Evolutionary conservation across 495 filamentous ascomycete genomes (phyloP), one percentile per base, ranked within the genome.

Genomic region (Talaromyces liani): DNA sequence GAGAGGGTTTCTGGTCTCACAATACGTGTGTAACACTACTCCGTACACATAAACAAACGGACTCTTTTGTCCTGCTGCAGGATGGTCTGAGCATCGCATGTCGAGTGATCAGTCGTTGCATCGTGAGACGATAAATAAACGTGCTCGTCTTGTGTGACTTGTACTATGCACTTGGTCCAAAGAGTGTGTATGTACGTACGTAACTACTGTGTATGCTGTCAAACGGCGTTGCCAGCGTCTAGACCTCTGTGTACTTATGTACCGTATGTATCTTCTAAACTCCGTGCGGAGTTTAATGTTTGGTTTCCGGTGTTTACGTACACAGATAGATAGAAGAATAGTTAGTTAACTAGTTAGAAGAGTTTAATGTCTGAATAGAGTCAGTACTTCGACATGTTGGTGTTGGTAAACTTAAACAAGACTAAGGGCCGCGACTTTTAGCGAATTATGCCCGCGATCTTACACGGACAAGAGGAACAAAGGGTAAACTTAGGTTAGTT

Each of bases 131-230:
- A 12, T n/a, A 55, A n/a, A 29, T 56, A 56, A 56, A 56, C 53
- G 53, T 56, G 53, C 53, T 56, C 22, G 53, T 18, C 9, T 56
- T 56, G 53, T 56, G 16, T 56, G 53, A 56, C 53, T 24, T 39
- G 10, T 39, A 12, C 10, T 39, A 12, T 39, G 10, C 34, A 39
- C 34, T 39, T 39, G 34, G 10, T 39, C 34, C 34, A 39, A 39
- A 39, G 22, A 7, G 22, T 29, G 10, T 55, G 22, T 24, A 24
- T 24, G 22, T n/a, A 24, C 4, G 20, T 55, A 53, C n/a, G n/a
- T n/a, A n/a, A n/a, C n/a, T n/a, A n/a, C 18, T 7, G 2, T 53
- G 47, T 24, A 53, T 53, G 18, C n/a, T 39, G 34, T 39, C 1
- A 27, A 27, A 27, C 27, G 3, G 27, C 27, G 27, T 27, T 27